phyloP scores from a whole-genome alignment of 2,329 filamentous ascomycete genomes.

The Tolypocladium nubicola region DNA sequence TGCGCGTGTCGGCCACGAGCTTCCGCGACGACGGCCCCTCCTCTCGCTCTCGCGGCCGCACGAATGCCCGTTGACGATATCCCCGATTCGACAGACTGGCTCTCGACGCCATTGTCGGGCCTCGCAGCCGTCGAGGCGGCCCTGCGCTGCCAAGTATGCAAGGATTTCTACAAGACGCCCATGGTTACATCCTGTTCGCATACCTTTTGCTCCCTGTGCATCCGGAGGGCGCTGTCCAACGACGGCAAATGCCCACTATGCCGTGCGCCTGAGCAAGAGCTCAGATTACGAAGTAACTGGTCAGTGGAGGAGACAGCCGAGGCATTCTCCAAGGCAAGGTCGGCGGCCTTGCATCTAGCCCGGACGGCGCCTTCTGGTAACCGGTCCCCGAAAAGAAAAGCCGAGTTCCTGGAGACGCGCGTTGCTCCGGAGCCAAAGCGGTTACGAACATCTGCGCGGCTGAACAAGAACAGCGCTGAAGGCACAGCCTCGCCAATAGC shows the following conservation, averaged over 20 bases:
- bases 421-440: constrained; percentile 31
- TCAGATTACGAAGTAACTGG: constrained; percentile 76
- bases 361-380: constrained; percentile 16
- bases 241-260: constrained; percentile 87
- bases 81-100: constrained; percentile 78
- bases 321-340: constrained; percentile 58
- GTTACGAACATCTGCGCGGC: constrained; percentile 39
- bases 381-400: constrained; percentile 41
- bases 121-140: constrained; percentile 69
- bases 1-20: background rate
- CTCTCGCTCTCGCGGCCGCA: background rate
- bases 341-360: constrained; percentile 54
- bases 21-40: background rate
- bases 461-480: constrained; percentile 31
- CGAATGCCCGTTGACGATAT: constrained; percentile 31
- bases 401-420: constrained; percentile 15
- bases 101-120: constrained; percentile 54
- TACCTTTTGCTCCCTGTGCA: constrained; percentile 94
- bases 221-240: constrained; percentile 70
- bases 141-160: constrained; percentile 92
- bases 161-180: constrained; percentile 90
- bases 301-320: constrained; percentile 77
- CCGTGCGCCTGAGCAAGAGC: constrained; percentile 66
- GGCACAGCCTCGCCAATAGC: constrained; percentile 10
- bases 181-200: constrained; percentile 93